Evolutionary conservation across 2,329 filamentous ascomycete genomes (phyloP).

Genomic region (Triangularia setosa): DNA sequence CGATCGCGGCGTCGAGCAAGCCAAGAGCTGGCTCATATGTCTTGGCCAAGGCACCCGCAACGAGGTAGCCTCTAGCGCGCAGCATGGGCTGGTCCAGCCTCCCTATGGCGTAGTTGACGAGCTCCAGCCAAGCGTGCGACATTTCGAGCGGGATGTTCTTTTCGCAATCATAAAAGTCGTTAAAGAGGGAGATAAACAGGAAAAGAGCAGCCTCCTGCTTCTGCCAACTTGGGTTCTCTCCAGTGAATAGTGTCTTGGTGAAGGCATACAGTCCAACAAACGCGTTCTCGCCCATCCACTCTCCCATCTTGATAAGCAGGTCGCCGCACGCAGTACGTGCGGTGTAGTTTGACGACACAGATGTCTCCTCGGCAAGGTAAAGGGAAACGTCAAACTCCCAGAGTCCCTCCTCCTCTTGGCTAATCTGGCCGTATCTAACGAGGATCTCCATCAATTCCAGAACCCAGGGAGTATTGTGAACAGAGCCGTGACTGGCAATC

Average conservation of each 20-base stretch:
- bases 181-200: slow-evolving; percentile 77
- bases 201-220: slow-evolving; percentile 77
- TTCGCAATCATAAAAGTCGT: slow-evolving; percentile 75
- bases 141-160: slow-evolving; percentile 67
- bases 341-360: slow-evolving; percentile 93
- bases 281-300: slow-evolving; percentile 76
- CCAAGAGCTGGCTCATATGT: slow-evolving; percentile 60
- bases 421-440: slow-evolving; percentile 83
- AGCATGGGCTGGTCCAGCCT: slow-evolving; percentile 69
- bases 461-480: slow-evolving; percentile 72
- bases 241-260: slow-evolving; percentile 69
- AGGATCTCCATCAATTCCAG: slow-evolving; percentile 83
- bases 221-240: slow-evolving; percentile 50
- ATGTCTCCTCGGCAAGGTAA: slow-evolving; percentile 91
- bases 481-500: slow-evolving; percentile 57
- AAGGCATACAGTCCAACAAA: slow-evolving; percentile 76
- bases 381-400: slow-evolving; percentile 98
- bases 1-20: slow-evolving; percentile 69
- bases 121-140: slow-evolving; percentile 70
- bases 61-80: slow-evolving; percentile 79
- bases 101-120: slow-evolving; percentile 74
- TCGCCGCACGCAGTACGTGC: slow-evolving; percentile 90
- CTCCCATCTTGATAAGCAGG: slow-evolving; percentile 84
- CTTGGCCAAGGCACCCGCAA: slow-evolving; percentile 74
- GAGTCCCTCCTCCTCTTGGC: slow-evolving; percentile 84